These are phyloP conservation scores for Oleoguttula mirabilis DNA, from an alignment of 495 filamentous ascomycete genomes.

Conservation along the genomic window DNA sequence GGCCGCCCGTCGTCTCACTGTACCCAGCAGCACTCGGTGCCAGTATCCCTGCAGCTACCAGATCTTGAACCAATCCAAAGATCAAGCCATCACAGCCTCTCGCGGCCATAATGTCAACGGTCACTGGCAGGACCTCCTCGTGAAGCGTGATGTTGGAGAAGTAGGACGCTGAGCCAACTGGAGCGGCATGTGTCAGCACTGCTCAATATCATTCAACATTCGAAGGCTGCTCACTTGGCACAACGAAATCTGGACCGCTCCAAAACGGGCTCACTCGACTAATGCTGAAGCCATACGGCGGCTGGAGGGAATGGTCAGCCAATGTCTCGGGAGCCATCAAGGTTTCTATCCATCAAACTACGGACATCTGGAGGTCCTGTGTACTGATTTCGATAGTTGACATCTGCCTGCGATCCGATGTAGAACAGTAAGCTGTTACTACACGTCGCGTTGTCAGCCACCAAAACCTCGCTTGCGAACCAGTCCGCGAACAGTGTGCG, in stretches of 20 bases:
- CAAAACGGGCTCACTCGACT: conserved; percentile 36
- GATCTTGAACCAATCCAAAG: conserved; percentile 40
- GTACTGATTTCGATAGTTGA: conserved; percentile 30
- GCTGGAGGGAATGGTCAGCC: no score
- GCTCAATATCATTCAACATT: neutral
- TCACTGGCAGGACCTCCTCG: conserved; percentile 43
- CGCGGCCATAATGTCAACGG: conserved; percentile 45
- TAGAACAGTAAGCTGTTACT: conserved; percentile 34
- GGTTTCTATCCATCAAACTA: no score
- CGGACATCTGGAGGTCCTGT: conserved; percentile 20
- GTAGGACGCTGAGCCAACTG: conserved; percentile 41
- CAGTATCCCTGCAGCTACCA: conserved; percentile 40
- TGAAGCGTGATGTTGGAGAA: conserved; percentile 42
- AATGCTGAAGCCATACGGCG: conserved; percentile 36
- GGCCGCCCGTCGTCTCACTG: conserved; percentile 24
- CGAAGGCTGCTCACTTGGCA: conserved; percentile 30
- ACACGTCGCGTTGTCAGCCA: conserved; percentile 28
- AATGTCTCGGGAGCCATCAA: neutral
- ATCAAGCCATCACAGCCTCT: conserved; percentile 53
- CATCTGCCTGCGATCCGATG: conserved; percentile 16
- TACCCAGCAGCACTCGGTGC: conserved; percentile 34
- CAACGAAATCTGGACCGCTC: conserved; percentile 44
- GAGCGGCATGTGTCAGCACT: neutral
- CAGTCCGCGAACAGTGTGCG: conserved; percentile 42
- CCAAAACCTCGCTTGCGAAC: conserved; percentile 38